phyloP scores from a whole-genome alignment of 2,329 filamentous ascomycete species.

The Podosphaera leucotricha region DNA sequence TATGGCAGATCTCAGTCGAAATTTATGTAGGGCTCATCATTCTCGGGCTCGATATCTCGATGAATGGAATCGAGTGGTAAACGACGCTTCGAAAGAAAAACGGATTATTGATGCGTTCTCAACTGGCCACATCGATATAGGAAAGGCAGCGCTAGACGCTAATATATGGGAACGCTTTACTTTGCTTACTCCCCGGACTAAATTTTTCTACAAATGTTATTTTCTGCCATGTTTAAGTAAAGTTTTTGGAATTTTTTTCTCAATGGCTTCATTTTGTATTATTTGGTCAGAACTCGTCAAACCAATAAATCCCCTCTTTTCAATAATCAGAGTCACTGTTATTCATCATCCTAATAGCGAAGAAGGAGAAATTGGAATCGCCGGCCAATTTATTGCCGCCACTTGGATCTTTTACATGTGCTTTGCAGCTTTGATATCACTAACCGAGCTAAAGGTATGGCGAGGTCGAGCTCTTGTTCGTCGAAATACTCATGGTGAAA shows the following conservation, averaged over 20 bases:
- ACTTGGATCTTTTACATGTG: constrained; percentile 95
- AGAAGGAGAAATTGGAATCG: constrained; percentile 58
- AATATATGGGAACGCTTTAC: constrained; percentile 29
- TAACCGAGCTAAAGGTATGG: constrained; percentile 94
- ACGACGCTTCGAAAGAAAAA: constrained; percentile 51
- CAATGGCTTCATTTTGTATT: constrained; percentile 56
- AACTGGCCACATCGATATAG: constrained; percentile 61
- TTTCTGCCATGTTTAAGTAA: constrained; percentile 46
- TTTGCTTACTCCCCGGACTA: constrained; percentile 55
- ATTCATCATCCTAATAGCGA: constrained; percentile 38
- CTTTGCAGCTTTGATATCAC: constrained; percentile 60
- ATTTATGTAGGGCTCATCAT: constrained; percentile 60
- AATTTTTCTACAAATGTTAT: constrained; percentile 56
- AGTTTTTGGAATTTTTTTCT: constrained; percentile 39
- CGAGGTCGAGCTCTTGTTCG: constrained; percentile 74
- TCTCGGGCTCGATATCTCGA: constrained; percentile 60
- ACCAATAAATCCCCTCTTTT: constrained; percentile 52
- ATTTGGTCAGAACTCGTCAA: constrained; percentile 90
- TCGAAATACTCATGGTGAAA: constrained; percentile 79
- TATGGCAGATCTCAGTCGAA: constrained; percentile 68
- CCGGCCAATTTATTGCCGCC: constrained; percentile 62
- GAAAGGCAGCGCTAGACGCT: constrained; percentile 27
- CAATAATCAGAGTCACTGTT: constrained; percentile 36
- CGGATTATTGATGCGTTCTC: constrained; percentile 62
- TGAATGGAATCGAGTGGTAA: constrained; percentile 65